A percentile compares a stretch with the other conserved stretches of the same genome.
Conservation (phyloP, 1,284 basidiomycete genomes). For the Sphagnurus paluster region DNA sequence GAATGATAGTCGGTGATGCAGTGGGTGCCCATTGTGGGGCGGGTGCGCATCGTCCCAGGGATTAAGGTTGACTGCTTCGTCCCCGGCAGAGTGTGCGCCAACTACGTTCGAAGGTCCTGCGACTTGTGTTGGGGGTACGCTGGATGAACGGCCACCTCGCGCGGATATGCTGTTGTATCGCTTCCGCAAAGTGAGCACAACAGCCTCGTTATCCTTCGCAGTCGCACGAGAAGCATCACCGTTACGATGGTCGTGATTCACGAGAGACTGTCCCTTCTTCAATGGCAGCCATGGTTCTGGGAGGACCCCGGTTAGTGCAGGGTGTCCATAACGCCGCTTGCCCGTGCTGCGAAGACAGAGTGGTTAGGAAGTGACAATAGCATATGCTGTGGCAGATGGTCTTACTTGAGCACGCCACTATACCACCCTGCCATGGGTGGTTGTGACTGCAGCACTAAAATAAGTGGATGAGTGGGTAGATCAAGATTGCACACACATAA, state of each 20-base stretch:
- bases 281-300: conserved; percentile 91
- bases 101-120: conserved; percentile 16
- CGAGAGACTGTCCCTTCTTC: conserved; percentile 74
- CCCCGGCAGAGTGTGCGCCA: conserved; percentile 10
- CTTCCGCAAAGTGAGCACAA: conserved; percentile 74
- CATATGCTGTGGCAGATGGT: not conserved
- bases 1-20: conserved; percentile 69
- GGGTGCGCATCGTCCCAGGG: conserved; percentile 55
- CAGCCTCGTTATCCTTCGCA: conserved; percentile 56
- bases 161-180: conserved; percentile 58
- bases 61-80: conserved; percentile 32
- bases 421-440: conserved; percentile 95
- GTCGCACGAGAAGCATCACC: conserved; percentile 32
- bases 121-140: conserved; percentile 6
- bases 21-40: conserved; percentile 1
- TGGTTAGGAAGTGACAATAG: not conserved
- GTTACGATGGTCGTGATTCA: conserved; percentile 49
- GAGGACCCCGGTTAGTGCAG: conserved; percentile 84
- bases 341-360: conserved; percentile 57
- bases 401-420: conserved; percentile 83
- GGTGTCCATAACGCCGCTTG: conserved; percentile 87
- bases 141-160: conserved; percentile 23
- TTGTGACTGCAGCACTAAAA: conserved; percentile 61
- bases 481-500: conserved; percentile 55
- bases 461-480: not conserved